A percentile compares a stretch with the other conserved stretches of the same genome.
Evolutionary conservation across 2,329 filamentous ascomycete species (phyloP).

Genomic region (Knufia fluminis): DNA sequence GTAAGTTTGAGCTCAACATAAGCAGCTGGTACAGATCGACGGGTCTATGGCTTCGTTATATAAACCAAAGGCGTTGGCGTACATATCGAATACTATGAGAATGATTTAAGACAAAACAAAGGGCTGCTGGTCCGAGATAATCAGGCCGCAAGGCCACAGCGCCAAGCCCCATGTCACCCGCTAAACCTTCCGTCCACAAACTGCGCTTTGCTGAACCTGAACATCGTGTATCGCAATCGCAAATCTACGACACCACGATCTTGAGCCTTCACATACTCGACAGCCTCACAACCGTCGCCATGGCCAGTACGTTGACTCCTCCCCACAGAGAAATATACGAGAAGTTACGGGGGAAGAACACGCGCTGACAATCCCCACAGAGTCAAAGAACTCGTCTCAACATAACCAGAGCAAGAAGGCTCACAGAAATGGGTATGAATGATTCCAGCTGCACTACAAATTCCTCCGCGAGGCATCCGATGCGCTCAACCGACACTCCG

Average conservation of each 20-base stretch:
- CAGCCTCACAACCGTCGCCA: constrained; percentile 16
- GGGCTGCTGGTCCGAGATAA: no score
- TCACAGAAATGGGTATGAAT: constrained; percentile 92
- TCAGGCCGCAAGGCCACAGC: background rate
- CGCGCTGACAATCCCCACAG: constrained; percentile 37
- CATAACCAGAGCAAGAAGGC: constrained; percentile 98
- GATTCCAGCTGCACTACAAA: constrained; percentile 8
- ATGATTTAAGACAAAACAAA: no score
- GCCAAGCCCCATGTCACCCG: background rate
- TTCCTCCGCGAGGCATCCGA: no score
- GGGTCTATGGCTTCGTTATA: no score
- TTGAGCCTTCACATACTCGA: background rate
- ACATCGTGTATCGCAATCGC: background rate
- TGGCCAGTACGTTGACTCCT: constrained; percentile 21
- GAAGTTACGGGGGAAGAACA: background rate
- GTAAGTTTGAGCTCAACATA: no score
- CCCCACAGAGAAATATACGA: background rate
- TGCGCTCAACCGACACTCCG: no score
- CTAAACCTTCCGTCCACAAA: background rate
- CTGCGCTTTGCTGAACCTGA: background rate
- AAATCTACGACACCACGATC: background rate
- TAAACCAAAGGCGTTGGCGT: no score
- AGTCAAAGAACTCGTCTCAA: constrained; percentile 99
- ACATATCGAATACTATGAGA: no score
- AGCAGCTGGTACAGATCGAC: no score